phyloP scores from a whole-genome alignment of 2,329 filamentous ascomycete species.

The Colletotrichum sansevieriae region DNA sequence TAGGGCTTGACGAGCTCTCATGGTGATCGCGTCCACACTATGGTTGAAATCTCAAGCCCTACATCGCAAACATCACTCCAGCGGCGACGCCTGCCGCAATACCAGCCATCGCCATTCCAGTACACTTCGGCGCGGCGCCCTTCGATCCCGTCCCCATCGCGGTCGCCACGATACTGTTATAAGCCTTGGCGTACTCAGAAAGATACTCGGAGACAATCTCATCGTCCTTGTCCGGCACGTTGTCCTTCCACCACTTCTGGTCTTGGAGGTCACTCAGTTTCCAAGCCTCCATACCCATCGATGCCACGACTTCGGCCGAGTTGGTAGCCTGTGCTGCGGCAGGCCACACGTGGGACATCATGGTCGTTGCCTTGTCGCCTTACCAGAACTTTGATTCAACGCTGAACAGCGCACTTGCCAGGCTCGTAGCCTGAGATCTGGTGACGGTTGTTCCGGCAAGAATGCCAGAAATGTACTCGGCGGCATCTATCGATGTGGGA shows the following conservation, averaged over 20 bases:
- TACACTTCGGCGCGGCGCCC: constrained; percentile 27
- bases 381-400: constrained; percentile 34
- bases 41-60: background rate
- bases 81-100: constrained; percentile 27
- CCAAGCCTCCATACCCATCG: constrained; percentile 19
- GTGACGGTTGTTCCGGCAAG: background rate
- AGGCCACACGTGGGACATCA: constrained; percentile 40
- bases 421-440: constrained; percentile 25
- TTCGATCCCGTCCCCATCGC: constrained; percentile 7
- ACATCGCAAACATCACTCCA: constrained; percentile 26
- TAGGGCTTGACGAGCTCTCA: too few species aligned
- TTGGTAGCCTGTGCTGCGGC: constrained; percentile 41
- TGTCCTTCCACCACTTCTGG: constrained; percentile 25
- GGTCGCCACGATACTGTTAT: background rate
- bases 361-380: constrained; percentile 29
- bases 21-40: too few species aligned
- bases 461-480: constrained; percentile 11
- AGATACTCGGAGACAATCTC: constrained; percentile 21
- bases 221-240: constrained; percentile 25
- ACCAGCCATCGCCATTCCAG: constrained; percentile 32
- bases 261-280: background rate
- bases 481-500: constrained; percentile 28
- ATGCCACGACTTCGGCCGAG: constrained; percentile 38
- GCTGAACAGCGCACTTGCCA: constrained; percentile 36
- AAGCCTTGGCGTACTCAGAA: constrained; percentile 12